Conservation (phyloP, 768 basidiomycete genomes). For the Leucocoprinus sp. region DNA sequence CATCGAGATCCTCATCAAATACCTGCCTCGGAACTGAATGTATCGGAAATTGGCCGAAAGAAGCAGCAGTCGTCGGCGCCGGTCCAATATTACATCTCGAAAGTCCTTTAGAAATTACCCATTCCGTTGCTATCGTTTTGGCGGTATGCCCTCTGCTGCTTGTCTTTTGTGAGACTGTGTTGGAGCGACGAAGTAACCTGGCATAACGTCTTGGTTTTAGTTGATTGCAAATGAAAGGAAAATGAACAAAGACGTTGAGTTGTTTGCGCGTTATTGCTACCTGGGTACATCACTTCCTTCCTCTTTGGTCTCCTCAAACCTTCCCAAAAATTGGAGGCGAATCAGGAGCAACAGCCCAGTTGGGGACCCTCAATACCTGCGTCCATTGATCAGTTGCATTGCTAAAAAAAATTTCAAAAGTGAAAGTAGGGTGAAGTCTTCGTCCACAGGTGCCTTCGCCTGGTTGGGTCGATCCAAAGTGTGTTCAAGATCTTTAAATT, state of each 20-base stretch:
- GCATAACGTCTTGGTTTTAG: background rate
- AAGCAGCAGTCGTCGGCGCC: background rate
- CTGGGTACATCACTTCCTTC: background rate
- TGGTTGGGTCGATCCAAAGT: conserved; percentile 18
- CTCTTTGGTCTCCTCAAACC: background rate
- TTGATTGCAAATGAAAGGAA: background rate
- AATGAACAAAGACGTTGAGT: background rate
- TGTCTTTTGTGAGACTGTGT: background rate
- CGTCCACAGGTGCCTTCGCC: background rate
- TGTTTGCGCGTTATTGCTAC: background rate
- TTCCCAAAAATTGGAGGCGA: background rate
- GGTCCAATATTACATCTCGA: background rate
- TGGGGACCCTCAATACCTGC: conserved; percentile 12
- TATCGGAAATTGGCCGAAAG: conserved; percentile 3
- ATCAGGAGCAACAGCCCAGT: conserved; percentile 27
- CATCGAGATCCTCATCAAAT: background rate
- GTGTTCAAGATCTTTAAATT: conserved; percentile 12
- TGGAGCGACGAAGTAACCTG: background rate
- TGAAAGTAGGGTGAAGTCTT: background rate
- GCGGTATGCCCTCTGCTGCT: too few species aligned
- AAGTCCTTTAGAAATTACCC: background rate
- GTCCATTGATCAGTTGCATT: background rate
- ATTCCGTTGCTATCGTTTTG: too few species aligned
- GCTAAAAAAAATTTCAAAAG: background rate
- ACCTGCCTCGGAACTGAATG: conserved; percentile 1